phyloP scores from a whole-genome alignment of 192 early-diverging fungal genomes.

The Coemansia sp. region DNA sequence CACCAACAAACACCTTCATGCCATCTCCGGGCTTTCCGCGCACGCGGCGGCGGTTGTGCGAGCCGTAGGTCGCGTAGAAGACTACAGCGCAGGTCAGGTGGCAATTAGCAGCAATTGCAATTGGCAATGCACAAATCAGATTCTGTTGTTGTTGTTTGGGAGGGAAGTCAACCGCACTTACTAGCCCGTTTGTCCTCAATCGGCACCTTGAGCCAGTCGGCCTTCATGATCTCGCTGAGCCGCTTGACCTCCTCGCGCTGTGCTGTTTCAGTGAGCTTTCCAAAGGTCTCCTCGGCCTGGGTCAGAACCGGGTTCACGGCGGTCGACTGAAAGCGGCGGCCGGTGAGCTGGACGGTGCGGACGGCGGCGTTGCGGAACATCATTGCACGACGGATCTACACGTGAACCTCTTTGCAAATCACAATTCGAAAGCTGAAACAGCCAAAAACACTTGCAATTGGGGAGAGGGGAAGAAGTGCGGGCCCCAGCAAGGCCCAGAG shows the following conservation, averaged over 20 bases:
- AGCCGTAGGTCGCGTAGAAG: slow-evolving; percentile 94
- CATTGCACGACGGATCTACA: slow-evolving; percentile 1
- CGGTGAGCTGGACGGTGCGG: slow-evolving; percentile 52
- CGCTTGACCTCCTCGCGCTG: slow-evolving; percentile 76
- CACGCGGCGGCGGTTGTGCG: slow-evolving; percentile 83
- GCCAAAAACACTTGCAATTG: background rate
- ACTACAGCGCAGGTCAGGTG: slow-evolving; percentile 40
- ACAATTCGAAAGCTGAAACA: slow-evolving; percentile 2
- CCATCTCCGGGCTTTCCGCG: slow-evolving; percentile 63
- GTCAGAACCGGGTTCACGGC: slow-evolving; percentile 31
- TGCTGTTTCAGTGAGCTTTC: slow-evolving; percentile 69
- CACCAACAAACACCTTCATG: slow-evolving; percentile 65
- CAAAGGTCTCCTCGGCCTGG: slow-evolving; percentile 56
- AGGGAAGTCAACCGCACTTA: slow-evolving; percentile 36
- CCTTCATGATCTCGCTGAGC: slow-evolving; percentile 83
- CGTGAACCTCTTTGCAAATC: background rate
- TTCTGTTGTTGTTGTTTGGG: background rate
- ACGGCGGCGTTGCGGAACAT: slow-evolving; percentile 65
- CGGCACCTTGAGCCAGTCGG: slow-evolving; percentile 90
- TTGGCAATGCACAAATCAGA: no score
- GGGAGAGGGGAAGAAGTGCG: background rate
- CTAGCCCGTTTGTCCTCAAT: slow-evolving; percentile 91
- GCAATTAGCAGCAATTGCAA: background rate
- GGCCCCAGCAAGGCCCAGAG: no score
- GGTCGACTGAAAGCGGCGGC: slow-evolving; percentile 60